phyloP scores from a whole-genome alignment of 768 basidiomycete species.

The Mycena polygramma region DNA sequence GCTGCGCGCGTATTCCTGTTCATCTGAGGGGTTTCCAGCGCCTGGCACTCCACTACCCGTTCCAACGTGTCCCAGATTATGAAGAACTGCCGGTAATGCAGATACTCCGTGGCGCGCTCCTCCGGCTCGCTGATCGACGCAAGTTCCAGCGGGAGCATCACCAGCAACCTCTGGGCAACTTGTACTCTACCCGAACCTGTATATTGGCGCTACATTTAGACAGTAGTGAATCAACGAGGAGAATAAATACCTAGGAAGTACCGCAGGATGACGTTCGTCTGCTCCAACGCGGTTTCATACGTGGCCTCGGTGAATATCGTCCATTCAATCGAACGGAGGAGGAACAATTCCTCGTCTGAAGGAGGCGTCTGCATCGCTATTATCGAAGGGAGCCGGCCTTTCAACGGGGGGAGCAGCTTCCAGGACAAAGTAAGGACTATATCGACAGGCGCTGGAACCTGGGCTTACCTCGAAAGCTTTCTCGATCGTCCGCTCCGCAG shows the following conservation, averaged over 20 bases:
- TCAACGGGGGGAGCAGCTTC: constrained; percentile 66
- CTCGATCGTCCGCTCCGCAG: constrained; percentile 84
- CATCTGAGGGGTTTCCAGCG: constrained; percentile 68
- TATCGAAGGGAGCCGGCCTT: constrained; percentile 73
- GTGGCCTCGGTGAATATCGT: constrained; percentile 84
- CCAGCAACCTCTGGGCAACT: constrained; percentile 71
- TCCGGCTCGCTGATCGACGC: constrained; percentile 75
- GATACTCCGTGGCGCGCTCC: constrained; percentile 78
- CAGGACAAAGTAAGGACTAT: constrained; percentile 26
- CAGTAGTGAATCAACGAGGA: background rate
- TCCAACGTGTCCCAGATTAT: constrained; percentile 77
- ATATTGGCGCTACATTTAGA: background rate
- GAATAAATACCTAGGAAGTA: constrained; percentile 82
- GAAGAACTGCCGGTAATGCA: constrained; percentile 88
- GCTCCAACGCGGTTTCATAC: constrained; percentile 82
- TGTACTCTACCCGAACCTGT: constrained; percentile 81
- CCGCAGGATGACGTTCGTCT: constrained; percentile 89
- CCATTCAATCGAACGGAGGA: constrained; percentile 95
- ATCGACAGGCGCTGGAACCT: background rate
- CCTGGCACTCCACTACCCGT: constrained; percentile 70
- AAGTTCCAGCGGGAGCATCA: constrained; percentile 74
- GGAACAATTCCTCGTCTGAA: constrained; percentile 68
- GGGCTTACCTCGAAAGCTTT: constrained; percentile 71
- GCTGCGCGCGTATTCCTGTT: constrained; percentile 67
- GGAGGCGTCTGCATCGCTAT: constrained; percentile 68